Evolutionary conservation across 768 basidiomycete species (phyloP), one percentile per base, ranked within the genome.

Genomic region (Chlorophyllum brunneum): DNA sequence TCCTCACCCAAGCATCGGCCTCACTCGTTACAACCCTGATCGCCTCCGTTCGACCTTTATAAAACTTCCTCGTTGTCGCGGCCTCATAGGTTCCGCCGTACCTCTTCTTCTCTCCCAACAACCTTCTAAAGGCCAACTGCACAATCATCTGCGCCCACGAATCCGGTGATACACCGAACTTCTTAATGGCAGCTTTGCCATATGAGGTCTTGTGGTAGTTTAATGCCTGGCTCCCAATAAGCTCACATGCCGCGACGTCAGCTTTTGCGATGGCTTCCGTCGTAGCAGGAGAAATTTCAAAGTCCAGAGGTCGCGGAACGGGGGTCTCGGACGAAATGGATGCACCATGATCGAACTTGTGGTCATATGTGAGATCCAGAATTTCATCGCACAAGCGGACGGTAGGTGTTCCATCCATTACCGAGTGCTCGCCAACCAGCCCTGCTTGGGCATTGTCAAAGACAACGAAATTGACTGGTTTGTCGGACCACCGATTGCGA

Each of bases 91-190:
- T 93, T 4, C 81, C 90, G 2, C 89, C 92, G 24, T 72, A 71
- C 56, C 82, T 67, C 71, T 76, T 72, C 31, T 74, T 67, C n/a
- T 65, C 59, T 34, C 76, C 73, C 26, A 85, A 68, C 29, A 92
- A 76, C 1, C 93, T 80, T 52, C 75, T 79, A 66, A 94, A 94
- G 5, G 94, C 95, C 40, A 98, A 72, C 65, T 98, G 95, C 44
- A 95, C 77, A 62, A 93, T 72, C 80, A 97, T 83, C 71, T 98
- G 95, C 40, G 89, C 85, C 92, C 93, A 97, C 23, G 88, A 88
- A 63, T 98, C 95, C 2, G 95, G 95, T 36, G 92, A 91, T n/a
- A 88, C 83, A 29, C 88, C 84, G 59, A 90, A 92, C 11, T 76
- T 70, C 75, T 95, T 97, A 72, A 95, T 90, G 15, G 81, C 79